Evolutionary conservation across 2,329 filamentous ascomycete species (phyloP).

Genomic region (Stachybotrys echinatus): DNA sequence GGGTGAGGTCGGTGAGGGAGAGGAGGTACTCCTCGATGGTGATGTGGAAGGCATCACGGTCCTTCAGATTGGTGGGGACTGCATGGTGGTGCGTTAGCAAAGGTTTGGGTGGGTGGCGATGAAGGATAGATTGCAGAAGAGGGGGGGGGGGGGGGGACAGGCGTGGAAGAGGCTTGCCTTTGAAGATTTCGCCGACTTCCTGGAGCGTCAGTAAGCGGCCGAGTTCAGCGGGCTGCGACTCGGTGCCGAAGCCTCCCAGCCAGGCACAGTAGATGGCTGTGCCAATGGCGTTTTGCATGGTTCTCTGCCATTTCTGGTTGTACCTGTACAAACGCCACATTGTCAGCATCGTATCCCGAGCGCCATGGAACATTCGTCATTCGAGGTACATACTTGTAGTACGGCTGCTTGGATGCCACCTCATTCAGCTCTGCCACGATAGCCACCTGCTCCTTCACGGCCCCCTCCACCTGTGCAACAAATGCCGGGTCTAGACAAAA

Average conservation of each 20-base stretch:
- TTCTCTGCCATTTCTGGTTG: constrained; percentile 79
- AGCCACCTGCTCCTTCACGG: constrained; percentile 65
- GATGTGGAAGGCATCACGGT: constrained; percentile 85
- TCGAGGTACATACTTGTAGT: constrained; percentile 70
- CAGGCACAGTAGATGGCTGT: constrained; percentile 59
- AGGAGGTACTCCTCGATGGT: constrained; percentile 97
- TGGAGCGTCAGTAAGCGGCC: constrained; percentile 79
- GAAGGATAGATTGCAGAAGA: not conserved
- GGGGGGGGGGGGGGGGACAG: not conserved
- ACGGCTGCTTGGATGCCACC: constrained; percentile 80
- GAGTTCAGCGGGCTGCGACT: constrained; percentile 45
- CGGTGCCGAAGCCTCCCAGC: constrained; percentile 66
- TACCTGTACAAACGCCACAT: constrained; percentile 40
- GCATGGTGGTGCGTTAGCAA: not conserved
- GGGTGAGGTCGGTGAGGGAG: constrained; percentile 77
- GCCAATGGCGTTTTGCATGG: constrained; percentile 72
- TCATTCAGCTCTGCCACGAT: constrained; percentile 65
- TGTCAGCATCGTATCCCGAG: not conserved
- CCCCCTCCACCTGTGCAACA: constrained; percentile 64
- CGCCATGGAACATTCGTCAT: not conserved
- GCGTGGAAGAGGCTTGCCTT: constrained; percentile 44
- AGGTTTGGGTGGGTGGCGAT: not conserved
- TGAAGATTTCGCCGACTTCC: constrained; percentile 73
- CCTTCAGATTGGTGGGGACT: constrained; percentile 87
- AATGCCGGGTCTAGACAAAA: constrained; percentile 51